phyloP scores from a whole-genome alignment of 192 early-diverging fungal species.

The Spinellus fusiger region DNA sequence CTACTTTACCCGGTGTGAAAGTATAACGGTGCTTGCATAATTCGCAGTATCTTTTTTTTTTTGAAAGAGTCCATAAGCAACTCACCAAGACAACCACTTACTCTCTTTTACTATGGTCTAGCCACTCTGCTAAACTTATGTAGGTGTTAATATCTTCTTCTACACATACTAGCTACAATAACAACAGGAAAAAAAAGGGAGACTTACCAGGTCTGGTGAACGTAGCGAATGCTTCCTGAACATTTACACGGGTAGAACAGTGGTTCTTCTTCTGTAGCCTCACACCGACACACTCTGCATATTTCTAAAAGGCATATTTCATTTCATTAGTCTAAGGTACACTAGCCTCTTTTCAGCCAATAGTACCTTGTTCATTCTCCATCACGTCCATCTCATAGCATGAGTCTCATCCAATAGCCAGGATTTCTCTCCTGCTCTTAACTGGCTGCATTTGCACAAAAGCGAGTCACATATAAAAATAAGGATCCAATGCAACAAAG shows the following conservation, averaged over 20 bases:
- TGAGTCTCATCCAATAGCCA: too few relatives aligned
- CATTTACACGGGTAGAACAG: slow-evolving; percentile 96
- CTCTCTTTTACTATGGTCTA: slow-evolving; percentile 74
- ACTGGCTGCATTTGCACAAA: not conserved
- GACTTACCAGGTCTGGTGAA: slow-evolving; percentile 84
- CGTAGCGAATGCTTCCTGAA: slow-evolving; percentile 89
- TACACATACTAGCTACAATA: not conserved
- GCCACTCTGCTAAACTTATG: slow-evolving; percentile 73
- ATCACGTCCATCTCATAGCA: not conserved
- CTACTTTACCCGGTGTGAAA: slow-evolving; percentile 62
- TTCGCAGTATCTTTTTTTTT: slow-evolving; percentile 73
- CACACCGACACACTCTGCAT: slow-evolving; percentile 82
- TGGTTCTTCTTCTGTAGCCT: slow-evolving; percentile 71
- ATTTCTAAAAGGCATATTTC: slow-evolving; percentile 40
- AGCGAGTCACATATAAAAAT: not conserved
- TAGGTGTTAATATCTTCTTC: not conserved
- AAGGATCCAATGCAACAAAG: not conserved
- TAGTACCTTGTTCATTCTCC: not conserved
- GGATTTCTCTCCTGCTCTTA: not conserved
- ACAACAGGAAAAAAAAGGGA: not conserved
- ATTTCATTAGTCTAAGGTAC: not conserved
- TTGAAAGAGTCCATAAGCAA: not conserved
- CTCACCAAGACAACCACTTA: slow-evolving; percentile 2
- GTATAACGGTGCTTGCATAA: slow-evolving; percentile 82
- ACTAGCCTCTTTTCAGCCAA: not conserved